Conservation (phyloP, 2,329 filamentous ascomycete genomes). For the Diplodia corticola region DNA sequence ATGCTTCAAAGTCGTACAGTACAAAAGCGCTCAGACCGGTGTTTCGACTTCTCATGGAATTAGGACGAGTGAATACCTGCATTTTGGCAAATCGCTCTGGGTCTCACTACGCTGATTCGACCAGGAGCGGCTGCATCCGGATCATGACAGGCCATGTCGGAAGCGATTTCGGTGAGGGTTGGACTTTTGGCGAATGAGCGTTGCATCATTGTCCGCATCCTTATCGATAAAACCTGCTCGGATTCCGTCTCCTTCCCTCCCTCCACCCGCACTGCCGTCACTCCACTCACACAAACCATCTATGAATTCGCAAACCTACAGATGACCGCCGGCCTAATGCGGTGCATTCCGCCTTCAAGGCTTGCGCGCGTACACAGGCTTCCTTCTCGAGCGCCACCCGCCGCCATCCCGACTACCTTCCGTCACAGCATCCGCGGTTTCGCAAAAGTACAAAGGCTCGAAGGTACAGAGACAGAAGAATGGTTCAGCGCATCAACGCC, state of each 20-base stretch:
- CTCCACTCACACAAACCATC: not conserved
- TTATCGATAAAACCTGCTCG: not conserved
- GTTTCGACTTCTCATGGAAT: no score
- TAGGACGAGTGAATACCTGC: no score
- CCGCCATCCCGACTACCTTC: not conserved
- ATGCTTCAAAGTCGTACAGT: no score
- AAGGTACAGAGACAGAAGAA: slow-evolving; percentile 39
- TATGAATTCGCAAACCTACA: slow-evolving; percentile 28
- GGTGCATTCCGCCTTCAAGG: slow-evolving; percentile 43
- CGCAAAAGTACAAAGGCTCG: slow-evolving; percentile 35
- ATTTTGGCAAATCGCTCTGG: no score
- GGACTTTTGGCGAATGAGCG: not conserved
- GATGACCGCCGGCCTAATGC: slow-evolving; percentile 49
- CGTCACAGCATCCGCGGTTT: slow-evolving; percentile 27
- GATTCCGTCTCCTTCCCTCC: not conserved
- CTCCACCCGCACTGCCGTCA: slow-evolving; percentile 3
- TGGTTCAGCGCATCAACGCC: slow-evolving; percentile 48
- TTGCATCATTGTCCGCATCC: not conserved
- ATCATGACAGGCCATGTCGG: no score
- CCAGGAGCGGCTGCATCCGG: no score
- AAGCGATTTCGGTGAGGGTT: no score
- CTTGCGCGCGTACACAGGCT: slow-evolving; percentile 26
- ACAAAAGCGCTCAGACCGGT: no score
- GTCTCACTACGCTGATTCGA: no score
- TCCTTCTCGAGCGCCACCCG: slow-evolving; percentile 27